Base-by-base conservation (phyloP, 106 monocot genomes). In the Acanthochlamys bracteata region DNA sequence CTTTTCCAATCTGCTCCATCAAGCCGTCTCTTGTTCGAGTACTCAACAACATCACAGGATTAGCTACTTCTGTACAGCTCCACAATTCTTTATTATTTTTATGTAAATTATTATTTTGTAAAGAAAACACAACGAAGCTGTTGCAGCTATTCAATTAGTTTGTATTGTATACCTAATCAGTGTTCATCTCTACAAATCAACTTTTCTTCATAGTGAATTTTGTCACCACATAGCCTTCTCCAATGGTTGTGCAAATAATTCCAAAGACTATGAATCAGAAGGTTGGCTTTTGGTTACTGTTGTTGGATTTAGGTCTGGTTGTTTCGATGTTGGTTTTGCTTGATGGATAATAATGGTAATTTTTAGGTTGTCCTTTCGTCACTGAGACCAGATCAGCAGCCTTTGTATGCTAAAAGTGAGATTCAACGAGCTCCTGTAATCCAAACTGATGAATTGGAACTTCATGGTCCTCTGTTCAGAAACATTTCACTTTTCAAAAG, bases 1-100 rank as follows among this genome's bases (percentile, higher is more conserved):
- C 88, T 92, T 55, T 86, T 92, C 71, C 98, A 99, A 43, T 99
- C 98, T 49, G 67, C 83, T 17, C 98, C 98, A 57, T 90, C 98
- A 24, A 89, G 81, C 55, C 92, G 98, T 33, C 81, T 99, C 49
- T 76, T 99, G 20, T 99, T 99, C 55, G 98, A 99, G 68, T 92
- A 99, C 74, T 89, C 92, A 9, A 81, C 92, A 23, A 86, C 83
- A 53, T 99, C 98, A 59, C 92, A 92, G 59, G 81, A 83, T 42
- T 91, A 74, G 59, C 55, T 20, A 55, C 0, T n/a, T 10, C 0
- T 55, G 55, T 55, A 55, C 20, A 55, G 55, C 22, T 55, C 22
- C 10, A 22, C 55, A 10, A 10, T 49, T 49, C 17, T 49, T 49
- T 49, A 1, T 49, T 17, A 33, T 49, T 14, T 10, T 49, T 49